A percentile compares a stretch with the other conserved stretches of the same genome.
These are phyloP conservation scores for Thoreauomyces humboldtii DNA, from an alignment of 192 early-diverging fungal genomes.

Conservation along the genomic window DNA sequence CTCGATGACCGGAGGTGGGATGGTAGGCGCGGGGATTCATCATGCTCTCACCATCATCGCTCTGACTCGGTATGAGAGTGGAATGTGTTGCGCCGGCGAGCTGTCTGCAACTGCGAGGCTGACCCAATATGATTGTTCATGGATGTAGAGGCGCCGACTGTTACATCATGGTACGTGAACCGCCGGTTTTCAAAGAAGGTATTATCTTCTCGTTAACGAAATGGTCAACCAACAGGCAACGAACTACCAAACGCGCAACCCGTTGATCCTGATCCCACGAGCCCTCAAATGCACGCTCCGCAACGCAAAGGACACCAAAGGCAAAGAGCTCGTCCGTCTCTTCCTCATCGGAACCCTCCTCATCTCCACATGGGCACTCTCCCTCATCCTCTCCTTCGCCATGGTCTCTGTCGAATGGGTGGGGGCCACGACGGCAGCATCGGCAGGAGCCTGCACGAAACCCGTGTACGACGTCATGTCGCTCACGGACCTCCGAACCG, in stretches of 20 bases:
- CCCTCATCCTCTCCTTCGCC: conserved; percentile 6
- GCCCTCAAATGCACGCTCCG: neutral
- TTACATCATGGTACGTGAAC: conserved; percentile 14
- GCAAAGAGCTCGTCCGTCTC: neutral
- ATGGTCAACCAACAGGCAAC: neutral
- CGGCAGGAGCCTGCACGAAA: neutral
- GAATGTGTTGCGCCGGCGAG: too few species aligned
- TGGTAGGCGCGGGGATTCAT: conserved; percentile 3
- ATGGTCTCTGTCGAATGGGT: conserved; percentile 5
- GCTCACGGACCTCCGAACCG: too few species aligned
- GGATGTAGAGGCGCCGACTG: conserved; percentile 16
- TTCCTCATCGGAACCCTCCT: neutral
- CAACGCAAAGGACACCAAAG: conserved; percentile 5
- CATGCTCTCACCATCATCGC: conserved; percentile 12
- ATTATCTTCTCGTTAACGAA: too few species aligned
- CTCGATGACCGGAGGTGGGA: neutral
- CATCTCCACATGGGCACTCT: neutral
- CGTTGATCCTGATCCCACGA: neutral
- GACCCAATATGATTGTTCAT: too few species aligned
- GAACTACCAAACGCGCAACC: conserved; percentile 12
- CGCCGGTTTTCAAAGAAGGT: too few species aligned
- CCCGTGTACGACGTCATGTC: neutral
- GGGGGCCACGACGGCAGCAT: neutral
- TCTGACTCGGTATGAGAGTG: too few species aligned
- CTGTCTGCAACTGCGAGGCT: too few species aligned